A percentile compares a stretch with the other conserved stretches of the same genome.
Conservation (phyloP, 805 yeast species). For the Ogataea populi-albae region DNA sequence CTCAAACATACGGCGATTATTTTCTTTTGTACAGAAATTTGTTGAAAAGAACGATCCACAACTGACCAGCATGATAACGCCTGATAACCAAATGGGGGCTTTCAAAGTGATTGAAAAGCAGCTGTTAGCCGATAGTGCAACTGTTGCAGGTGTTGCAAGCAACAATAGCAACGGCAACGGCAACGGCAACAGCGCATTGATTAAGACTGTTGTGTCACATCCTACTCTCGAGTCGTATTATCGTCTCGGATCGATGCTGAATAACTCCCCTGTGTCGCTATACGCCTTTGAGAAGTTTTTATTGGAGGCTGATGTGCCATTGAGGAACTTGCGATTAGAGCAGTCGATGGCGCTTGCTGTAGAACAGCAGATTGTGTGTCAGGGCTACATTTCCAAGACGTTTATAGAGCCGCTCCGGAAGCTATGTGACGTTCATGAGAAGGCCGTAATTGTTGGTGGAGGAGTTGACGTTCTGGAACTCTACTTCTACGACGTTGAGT, state of each 20-base stretch:
- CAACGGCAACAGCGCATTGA: constrained; percentile 2
- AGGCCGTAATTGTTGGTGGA: constrained; percentile 35
- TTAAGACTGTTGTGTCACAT: constrained; percentile 24
- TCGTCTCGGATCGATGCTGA: constrained; percentile 46
- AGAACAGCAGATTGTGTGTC: constrained; percentile 61
- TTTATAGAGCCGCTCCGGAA: constrained; percentile 37
- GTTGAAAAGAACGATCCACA: constrained; percentile 48
- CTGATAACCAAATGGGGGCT: constrained; percentile 33
- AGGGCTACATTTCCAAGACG: constrained; percentile 52
- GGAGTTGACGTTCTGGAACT: constrained; percentile 51
- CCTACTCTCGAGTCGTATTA: constrained; percentile 55
- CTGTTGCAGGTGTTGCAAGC: constrained; percentile 27
- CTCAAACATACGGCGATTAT: constrained; percentile 61
- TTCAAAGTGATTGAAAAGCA: constrained; percentile 29
- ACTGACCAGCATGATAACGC: constrained; percentile 23
- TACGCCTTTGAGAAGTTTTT: constrained; percentile 58
- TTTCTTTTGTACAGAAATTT: constrained; percentile 53
- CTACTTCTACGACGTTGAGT: constrained; percentile 60
- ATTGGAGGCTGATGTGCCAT: constrained; percentile 50
- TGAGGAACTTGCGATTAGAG: constrained; percentile 38
- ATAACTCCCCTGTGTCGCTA: constrained; percentile 53
- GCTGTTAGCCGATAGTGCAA: constrained; percentile 30
- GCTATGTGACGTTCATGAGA: constrained; percentile 47
- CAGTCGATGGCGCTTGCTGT: constrained; percentile 42
- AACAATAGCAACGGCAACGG: constrained; percentile 11